These are phyloP conservation scores for Sporobolomyces pararoseus DNA, from an alignment of 768 basidiomycete genomes.

Conservation along the genomic window DNA sequence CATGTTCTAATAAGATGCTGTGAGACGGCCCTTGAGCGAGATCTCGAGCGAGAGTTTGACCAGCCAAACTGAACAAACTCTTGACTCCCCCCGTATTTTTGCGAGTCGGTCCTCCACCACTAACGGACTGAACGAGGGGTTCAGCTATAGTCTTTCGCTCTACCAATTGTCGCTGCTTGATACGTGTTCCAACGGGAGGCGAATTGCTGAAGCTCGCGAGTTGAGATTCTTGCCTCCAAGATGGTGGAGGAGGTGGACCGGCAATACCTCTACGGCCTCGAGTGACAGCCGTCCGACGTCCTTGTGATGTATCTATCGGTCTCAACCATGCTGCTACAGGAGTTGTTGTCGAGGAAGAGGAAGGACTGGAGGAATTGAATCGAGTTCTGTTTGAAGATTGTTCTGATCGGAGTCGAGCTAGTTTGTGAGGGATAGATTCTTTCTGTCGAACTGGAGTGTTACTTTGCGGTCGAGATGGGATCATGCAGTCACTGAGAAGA, in stretches of 20 bases:
- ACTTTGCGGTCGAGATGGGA: slow-evolving; percentile 3
- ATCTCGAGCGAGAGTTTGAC: slow-evolving; percentile 10
- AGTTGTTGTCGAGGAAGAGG: neutral
- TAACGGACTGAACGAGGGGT: neutral
- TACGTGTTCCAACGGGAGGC: neutral
- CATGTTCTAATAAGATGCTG: slow-evolving; percentile 15
- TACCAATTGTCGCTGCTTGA: neutral
- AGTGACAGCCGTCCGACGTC: neutral
- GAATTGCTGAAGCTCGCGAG: neutral
- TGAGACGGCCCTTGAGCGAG: neutral
- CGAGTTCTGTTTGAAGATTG: neutral
- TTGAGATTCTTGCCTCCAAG: slow-evolving; percentile 12
- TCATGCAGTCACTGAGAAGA: slow-evolving; percentile 8
- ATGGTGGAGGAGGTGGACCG: slow-evolving; percentile 14
- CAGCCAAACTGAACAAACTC: no score
- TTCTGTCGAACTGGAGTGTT: neutral
- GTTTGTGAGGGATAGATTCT: neutral
- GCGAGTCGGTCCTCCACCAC: no score
- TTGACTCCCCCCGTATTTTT: no score
- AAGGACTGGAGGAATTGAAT: neutral
- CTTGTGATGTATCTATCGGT: neutral
- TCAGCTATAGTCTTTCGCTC: slow-evolving; percentile 5
- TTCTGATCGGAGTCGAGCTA: slow-evolving; percentile 14
- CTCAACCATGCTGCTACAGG: slow-evolving; percentile 13
- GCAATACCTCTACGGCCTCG: neutral